Evolutionary conservation across 768 basidiomycete species (phyloP).

Genomic region (Tylopilus vinaceipallidus): DNA sequence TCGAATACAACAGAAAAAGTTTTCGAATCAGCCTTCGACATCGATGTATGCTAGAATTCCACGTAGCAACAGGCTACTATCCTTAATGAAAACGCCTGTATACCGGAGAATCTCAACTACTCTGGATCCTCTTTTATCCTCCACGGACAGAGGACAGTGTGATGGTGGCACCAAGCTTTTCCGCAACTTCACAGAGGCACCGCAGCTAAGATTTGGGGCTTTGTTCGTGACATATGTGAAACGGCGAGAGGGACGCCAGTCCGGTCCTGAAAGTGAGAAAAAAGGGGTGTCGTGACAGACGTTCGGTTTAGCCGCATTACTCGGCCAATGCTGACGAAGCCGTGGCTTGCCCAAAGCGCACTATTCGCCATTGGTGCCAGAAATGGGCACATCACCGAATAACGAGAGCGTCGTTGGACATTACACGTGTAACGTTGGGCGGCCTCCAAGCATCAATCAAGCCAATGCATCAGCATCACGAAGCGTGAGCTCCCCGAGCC

Average conservation of each 20-base stretch:
- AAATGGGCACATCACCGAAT: background rate
- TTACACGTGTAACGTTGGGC: constrained; percentile 32
- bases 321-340: background rate
- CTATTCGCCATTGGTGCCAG: constrained; percentile 5
- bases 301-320: too few relatives aligned
- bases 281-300: background rate
- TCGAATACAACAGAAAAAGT: background rate
- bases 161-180: background rate
- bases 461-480: background rate
- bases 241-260: constrained; percentile 6
- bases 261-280: constrained; percentile 9
- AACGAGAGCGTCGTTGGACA: constrained; percentile 11
- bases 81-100: background rate
- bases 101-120: background rate
- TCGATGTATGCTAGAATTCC: background rate
- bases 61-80: background rate
- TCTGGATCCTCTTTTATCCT: background rate
- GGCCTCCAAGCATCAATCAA: background rate
- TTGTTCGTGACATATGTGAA: constrained; percentile 7
- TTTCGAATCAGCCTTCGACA: background rate
- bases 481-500: background rate
- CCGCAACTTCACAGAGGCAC: background rate
- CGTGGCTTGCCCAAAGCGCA: background rate
- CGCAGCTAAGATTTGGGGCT: constrained; percentile 5
- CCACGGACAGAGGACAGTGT: background rate